phyloP scores from a whole-genome alignment of 441 rosid genomes.

The Populus hybrid region DNA sequence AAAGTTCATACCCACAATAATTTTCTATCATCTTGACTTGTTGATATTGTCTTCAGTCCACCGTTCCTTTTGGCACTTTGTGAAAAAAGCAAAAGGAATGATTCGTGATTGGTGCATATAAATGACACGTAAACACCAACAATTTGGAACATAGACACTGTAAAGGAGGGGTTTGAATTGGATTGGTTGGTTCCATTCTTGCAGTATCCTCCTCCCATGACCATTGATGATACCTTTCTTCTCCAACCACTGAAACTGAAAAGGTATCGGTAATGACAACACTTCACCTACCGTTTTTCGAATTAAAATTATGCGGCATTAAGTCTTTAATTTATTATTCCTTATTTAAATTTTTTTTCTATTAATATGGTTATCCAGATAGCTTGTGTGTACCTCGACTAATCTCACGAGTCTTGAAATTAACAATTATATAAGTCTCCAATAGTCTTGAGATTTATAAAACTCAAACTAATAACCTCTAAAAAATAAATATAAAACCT shows the following conservation, averaged over 20 bases:
- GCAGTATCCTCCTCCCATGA: background rate
- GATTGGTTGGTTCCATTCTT: background rate
- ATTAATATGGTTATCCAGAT: no score
- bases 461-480: no score
- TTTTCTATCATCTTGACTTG: background rate
- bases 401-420: no score
- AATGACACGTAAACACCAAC: constrained; percentile 6
- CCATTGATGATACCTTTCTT: constrained; percentile 2
- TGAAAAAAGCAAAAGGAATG: background rate
- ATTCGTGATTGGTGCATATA: background rate
- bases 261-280: constrained; percentile 20
- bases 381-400: no score
- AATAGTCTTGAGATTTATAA: fast-evolving
- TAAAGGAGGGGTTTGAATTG: constrained; percentile 7
- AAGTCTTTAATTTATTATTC: no score
- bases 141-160: constrained; percentile 10
- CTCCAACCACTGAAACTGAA: constrained; percentile 10
- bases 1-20: background rate
- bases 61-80: background rate
- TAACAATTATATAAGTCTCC: no score
- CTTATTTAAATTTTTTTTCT: no score
- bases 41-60: constrained; percentile 4
- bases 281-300: background rate
- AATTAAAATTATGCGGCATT: no score
- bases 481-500: no score